Evolutionary conservation across 352 stramenopile genomes (phyloP), one percentile per base, ranked within the genome.

Genomic region (Globisporangium viniferum): DNA sequence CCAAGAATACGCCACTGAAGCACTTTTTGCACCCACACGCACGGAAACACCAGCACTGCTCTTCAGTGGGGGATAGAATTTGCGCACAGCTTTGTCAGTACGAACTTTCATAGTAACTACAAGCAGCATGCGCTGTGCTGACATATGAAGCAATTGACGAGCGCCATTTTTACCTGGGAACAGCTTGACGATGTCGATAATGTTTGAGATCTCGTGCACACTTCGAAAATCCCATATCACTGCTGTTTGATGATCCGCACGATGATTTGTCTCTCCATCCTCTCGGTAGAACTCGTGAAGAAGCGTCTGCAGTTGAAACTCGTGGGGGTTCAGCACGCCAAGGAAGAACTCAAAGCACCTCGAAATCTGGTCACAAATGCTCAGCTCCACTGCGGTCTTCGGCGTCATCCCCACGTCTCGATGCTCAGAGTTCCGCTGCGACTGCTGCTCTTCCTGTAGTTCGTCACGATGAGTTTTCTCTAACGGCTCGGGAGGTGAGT

Each of bases 11-110:
- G 80, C 36, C 66, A 64, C 63, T 72, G 71, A 10, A 92, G 73
- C 8, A 92, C 80, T 14, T 70, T 78, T 33, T 87, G 83, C 8
- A 66, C 36, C 83, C 83, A 92, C 20, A 88, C 68, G 33, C 77
- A 86, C n/a, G 83, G 81, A 54, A 88, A 90, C 1, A 90, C 53
- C 15, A 92, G 67, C 49, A 87, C 83, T 91, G 62, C 39, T 33
- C 24, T 71, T 36, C 24, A 59, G 29, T 59, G 33, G 29, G 18
- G 27, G 54, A 20, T 5, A 29, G 24, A 59, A 3, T 49, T 49
- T 5, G 41, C 41, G 9, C 54, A 61, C 2, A 41, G 4, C 6
- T n/a, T 44, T 33, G 27, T 64, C 27, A 69, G 36, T 18, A 33
- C 7, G 6, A 66, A 49, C 15, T 5, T 46, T 12, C n/a, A 29